phyloP scores from a whole-genome alignment of 140 eudicot genomes.

The Ambrosia hybrid region DNA sequence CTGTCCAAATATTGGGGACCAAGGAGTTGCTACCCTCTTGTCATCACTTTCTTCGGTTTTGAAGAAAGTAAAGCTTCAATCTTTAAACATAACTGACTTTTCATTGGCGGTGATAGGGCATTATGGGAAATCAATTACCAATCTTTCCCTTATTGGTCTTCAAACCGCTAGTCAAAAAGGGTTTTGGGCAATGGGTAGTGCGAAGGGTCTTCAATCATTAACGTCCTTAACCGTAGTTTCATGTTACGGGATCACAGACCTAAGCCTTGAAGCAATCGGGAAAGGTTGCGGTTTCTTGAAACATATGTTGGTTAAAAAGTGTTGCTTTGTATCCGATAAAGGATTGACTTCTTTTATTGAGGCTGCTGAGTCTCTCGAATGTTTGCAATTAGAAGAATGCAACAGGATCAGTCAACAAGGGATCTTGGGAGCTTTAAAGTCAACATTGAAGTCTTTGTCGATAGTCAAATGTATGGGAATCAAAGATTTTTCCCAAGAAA shows the following conservation, averaged over 20 bases:
- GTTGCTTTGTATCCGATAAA: slow-evolving; percentile 76
- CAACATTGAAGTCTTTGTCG: slow-evolving; percentile 68
- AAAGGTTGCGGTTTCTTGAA: slow-evolving; percentile 71
- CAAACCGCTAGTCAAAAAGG: slow-evolving; percentile 71
- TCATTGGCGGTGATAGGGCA: slow-evolving; percentile 90
- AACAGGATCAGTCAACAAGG: slow-evolving; percentile 71
- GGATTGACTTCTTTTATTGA: slow-evolving; percentile 66
- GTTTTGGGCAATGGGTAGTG: slow-evolving; percentile 96
- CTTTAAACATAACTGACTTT: slow-evolving; percentile 68
- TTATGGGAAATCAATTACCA: slow-evolving; percentile 72
- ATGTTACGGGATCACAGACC: slow-evolving; percentile 71
- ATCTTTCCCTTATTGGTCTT: slow-evolving; percentile 64
- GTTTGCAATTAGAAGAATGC: slow-evolving; percentile 81
- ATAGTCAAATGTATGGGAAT: slow-evolving; percentile 84
- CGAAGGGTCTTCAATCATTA: slow-evolving; percentile 62
- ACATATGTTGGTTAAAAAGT: slow-evolving; percentile 65
- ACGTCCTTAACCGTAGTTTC: slow-evolving; percentile 55
- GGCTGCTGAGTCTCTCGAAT: slow-evolving; percentile 59
- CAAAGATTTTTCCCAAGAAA: slow-evolving; percentile 50
- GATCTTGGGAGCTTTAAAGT: slow-evolving; percentile 49
- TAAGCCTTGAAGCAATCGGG: slow-evolving; percentile 81
- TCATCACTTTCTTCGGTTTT: slow-evolving; percentile 50
- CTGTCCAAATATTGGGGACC: slow-evolving; percentile 82
- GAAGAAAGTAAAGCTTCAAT: slow-evolving; percentile 64
- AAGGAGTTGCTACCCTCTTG: slow-evolving; percentile 75